Evolutionary conservation across 1,284 basidiomycete species (phyloP), one percentile per base, ranked within the genome.

Genomic region (Austroboletus niveus): DNA sequence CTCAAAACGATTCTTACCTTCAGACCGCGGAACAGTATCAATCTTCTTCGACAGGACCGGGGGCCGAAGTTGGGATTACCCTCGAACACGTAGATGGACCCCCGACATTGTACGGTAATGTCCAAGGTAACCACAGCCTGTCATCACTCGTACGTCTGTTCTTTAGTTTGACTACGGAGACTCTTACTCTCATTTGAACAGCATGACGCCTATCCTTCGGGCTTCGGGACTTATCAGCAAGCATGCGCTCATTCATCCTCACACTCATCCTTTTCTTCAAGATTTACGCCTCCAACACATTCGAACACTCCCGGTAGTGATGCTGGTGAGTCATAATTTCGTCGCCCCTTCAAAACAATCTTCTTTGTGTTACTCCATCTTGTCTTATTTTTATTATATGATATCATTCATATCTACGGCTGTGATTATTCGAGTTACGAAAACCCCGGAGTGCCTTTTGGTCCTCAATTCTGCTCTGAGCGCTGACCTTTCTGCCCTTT

Each of bases 251-350:
- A 49, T 11, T 49, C 66, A 3, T 57, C 68, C 35, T 59, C 63
- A 5, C 56, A 49, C 4, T 50, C 65, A 8, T 48, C 54, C 10
- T 55, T 64, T 48, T 39, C 38, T 20, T 52, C 60, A 17, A 53
- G 53, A 4, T 54, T 61, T 42, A 63, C 67, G 4, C 55, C 66
- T 22, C 53, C 66, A 31, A 47, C 57, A 3, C 60, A 68, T 24
- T 53, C 58, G 7, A 56, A 59, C 15, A 66, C 66, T 11, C 64
- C 64, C 27, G 49, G 51, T 27, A 64, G 60, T n/a, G 68, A 66
- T 27, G 22, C 47, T 2, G 65, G 68, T 69, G 53, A 66, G 64
- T 58, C 34, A 15, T 15, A 1, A 9, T 48, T 48, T 53, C 22
- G 35, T 42, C 44, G 22, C 29, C 42, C 8, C 9, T 8, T 12